These are phyloP conservation scores for Fusarium cicatricum DNA, from an alignment of 2,329 filamentous ascomycete species.

Conservation along the genomic window DNA sequence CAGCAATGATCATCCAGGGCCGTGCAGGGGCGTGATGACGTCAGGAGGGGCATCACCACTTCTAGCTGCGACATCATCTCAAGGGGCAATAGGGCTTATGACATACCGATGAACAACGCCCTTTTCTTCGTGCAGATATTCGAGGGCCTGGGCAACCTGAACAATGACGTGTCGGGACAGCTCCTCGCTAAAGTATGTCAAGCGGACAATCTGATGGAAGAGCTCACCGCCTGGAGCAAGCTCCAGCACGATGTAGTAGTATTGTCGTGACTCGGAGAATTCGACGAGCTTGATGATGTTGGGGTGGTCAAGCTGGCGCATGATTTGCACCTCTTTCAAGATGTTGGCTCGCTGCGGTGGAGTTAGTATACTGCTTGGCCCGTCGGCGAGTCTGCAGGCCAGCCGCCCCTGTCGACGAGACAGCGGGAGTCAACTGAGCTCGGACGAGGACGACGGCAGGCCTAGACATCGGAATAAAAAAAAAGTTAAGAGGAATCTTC, in stretches of 20 bases:
- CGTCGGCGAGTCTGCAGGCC: constrained; percentile 26
- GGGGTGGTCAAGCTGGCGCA: constrained; percentile 95
- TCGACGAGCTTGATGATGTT: constrained; percentile 95
- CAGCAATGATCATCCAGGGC: constrained; percentile 26
- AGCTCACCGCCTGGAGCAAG: constrained; percentile 94
- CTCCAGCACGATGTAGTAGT: constrained; percentile 97
- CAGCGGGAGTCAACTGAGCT: constrained; percentile 34
- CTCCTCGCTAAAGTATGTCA: constrained; percentile 98
- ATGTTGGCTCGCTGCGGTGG: constrained; percentile 88
- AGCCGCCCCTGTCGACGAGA: constrained; percentile 27
- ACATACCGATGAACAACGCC: constrained; percentile 96
- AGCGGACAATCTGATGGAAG: constrained; percentile 97
- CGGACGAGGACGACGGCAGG: constrained; percentile 32
- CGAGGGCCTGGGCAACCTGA: constrained; percentile 92
- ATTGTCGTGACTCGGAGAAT: constrained; percentile 91
- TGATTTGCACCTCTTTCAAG: constrained; percentile 97
- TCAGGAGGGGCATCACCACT: constrained; percentile 41
- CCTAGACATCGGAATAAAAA: constrained; percentile 14
- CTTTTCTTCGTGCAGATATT: constrained; percentile 93
- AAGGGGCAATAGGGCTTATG: constrained; percentile 1
- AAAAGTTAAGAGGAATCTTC: constrained; percentile 51
- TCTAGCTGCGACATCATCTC: constrained; percentile 3
- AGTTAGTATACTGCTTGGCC: constrained; percentile 41
- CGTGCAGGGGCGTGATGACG: constrained; percentile 38
- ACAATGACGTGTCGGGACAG: constrained; percentile 92